Conservation (phyloP, 1,284 basidiomycete genomes). For the Puccinia triticina region DNA sequence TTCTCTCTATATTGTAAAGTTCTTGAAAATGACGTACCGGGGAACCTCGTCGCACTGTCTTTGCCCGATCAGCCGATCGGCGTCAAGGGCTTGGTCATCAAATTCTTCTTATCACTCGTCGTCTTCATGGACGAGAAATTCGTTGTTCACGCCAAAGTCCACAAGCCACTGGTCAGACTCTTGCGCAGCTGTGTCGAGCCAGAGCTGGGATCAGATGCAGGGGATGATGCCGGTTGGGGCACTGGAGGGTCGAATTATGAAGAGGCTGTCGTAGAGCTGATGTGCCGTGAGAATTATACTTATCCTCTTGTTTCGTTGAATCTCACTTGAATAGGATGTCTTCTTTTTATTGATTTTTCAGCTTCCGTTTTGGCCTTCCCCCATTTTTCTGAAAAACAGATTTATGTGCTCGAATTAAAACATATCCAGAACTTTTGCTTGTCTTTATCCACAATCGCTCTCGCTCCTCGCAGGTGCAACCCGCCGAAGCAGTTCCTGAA, state of each 20-base stretch:
- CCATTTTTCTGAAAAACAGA: constrained; percentile 61
- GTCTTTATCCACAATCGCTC: constrained; percentile 90
- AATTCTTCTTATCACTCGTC: constrained; percentile 58
- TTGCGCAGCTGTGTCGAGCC: constrained; percentile 54
- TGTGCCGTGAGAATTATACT: constrained; percentile 64
- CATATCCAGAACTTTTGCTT: constrained; percentile 84
- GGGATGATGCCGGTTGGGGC: constrained; percentile 22
- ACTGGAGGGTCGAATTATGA: constrained; percentile 68
- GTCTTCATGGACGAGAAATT: constrained; percentile 59
- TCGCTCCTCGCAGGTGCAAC: constrained; percentile 30
- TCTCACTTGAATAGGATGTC: background rate
- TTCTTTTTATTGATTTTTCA: background rate
- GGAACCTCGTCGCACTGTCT: constrained; percentile 57
- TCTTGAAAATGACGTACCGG: constrained; percentile 57
- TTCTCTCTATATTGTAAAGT: constrained; percentile 13
- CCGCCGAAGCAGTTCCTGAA: constrained; percentile 54
- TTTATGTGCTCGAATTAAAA: constrained; percentile 83
- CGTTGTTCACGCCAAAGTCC: constrained; percentile 57
- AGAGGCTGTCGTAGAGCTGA: constrained; percentile 81
- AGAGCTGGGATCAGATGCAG: constrained; percentile 44
- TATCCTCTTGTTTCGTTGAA: background rate
- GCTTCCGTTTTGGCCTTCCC: background rate
- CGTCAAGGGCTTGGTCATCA: constrained; percentile 57
- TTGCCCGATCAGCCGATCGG: constrained; percentile 58
- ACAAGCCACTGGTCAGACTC: constrained; percentile 59